Base-by-base conservation (phyloP, 768 basidiomycete genomes). In the Lyophyllum semitale region DNA sequence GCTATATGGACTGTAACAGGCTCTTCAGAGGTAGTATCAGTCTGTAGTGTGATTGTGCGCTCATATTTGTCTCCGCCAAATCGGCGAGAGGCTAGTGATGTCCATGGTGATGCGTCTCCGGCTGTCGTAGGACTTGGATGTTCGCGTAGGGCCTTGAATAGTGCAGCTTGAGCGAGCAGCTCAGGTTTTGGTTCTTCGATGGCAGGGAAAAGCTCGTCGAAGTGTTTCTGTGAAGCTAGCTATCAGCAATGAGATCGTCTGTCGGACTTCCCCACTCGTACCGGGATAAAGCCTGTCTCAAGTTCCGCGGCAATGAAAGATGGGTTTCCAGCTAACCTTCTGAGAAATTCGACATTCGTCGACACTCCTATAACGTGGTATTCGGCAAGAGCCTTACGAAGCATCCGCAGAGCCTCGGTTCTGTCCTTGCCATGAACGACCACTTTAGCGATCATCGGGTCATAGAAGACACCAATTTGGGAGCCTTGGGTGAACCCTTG, bases 251-350 rank as follows among this genome's bases (percentile, higher is more conserved):
- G 9, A 47, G n/a, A 51, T 40, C 38, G 5, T n/a, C 11, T 35
- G 43, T 45, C 48, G 43, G n/a, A 18, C 8, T 5, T 66, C 79
- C 15, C 8, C 11, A 25, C 27, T 33, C 45, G 47, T 67, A 93
- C 93, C 26, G 83, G 80, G 62, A 98, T 95, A 67, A 98, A 98
- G 3, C 93, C 93, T 2, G 95, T 96, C 66, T 97, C 95, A 11
- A 98, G 83, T 55, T 95, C 86, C 22, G 79, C 91, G 27, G 79
- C 72, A 15, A 91, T 79, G 66, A 98, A 98, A 1, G 88, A 81
- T 37, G 78, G 61, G 65, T 96, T 88, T 1, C 85, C 87, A 0
- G 93, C 89, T 47, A 98, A 78, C 0, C 77, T 79, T 46, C 88
- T 77, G 57, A 98, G 73, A 68, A 97, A 98, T 65, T 95, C 91